Percentiles rank a stretch among this genome's conserved stretches.
Evolutionary conservation across 129 eudicot species (phyloP).

Genomic region (Rutidosis leptorrhynchoides): DNA sequence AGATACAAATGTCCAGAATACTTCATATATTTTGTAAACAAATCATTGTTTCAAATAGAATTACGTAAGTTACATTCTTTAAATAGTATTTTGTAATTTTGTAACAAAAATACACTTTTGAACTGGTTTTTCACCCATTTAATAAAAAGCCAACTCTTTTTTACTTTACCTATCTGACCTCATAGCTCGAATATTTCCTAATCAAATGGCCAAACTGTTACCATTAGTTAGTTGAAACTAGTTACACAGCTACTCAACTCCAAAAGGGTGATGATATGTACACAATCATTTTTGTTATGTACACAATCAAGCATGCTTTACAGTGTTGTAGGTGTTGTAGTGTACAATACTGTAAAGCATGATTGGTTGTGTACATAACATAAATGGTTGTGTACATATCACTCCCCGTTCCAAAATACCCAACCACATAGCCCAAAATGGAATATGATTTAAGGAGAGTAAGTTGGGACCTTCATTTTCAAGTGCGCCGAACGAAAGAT

Average conservation of each 20-base stretch:
- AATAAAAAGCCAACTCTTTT: neutral
- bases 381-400: too few species aligned
- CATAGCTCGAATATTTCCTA: neutral
- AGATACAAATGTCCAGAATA: neutral
- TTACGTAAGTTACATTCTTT: neutral
- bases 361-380: too few species aligned
- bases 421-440: neutral
- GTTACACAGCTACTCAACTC: neutral
- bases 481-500: constrained; percentile 17
- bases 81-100: neutral
- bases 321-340: too few species aligned
- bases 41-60: neutral
- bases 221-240: neutral
- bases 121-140: neutral
- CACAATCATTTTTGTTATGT: too few species aligned
- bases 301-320: too few species aligned
- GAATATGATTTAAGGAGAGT: constrained; percentile 2
- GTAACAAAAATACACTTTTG: neutral
- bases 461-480: constrained; percentile 39
- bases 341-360: too few species aligned
- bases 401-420: neutral
- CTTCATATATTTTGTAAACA: neutral
- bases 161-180: neutral
- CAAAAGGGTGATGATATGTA: too few species aligned
- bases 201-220: neutral